Conservation (phyloP, 306 rosid genomes). For the Lathyrus sativus region DNA sequence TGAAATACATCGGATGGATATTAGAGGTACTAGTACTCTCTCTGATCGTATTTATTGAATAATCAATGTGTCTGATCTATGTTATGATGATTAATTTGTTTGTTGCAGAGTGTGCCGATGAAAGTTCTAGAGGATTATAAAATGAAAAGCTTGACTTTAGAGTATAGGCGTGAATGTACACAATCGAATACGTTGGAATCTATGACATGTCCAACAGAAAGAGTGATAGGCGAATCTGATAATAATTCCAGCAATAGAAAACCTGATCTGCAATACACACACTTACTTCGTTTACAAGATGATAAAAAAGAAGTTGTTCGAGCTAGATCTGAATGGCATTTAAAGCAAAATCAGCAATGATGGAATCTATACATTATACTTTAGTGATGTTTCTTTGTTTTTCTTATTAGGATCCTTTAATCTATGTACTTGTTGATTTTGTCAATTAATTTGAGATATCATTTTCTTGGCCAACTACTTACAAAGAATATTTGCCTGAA, state of each 20-base stretch:
- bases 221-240: conserved; percentile 39
- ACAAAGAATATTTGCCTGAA: too few relatives aligned
- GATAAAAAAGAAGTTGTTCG: conserved; percentile 67
- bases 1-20: conserved; percentile 95
- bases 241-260: conserved; percentile 47
- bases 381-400: conserved; percentile 3
- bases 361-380: background rate
- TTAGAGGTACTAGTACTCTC: conserved; percentile 58
- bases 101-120: conserved; percentile 78
- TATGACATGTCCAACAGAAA: conserved; percentile 60
- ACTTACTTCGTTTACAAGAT: conserved; percentile 75
- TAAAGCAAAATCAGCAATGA: conserved; percentile 33
- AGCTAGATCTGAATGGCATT: conserved; percentile 83
- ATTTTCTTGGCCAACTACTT: too few relatives aligned
- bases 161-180: conserved; percentile 80
- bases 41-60: too few relatives aligned
- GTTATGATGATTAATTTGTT: background rate
- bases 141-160: conserved; percentile 78
- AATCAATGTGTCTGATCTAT: too few relatives aligned
- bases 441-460: background rate
- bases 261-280: conserved; percentile 63
- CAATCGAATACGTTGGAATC: conserved; percentile 79
- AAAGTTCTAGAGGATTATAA: conserved; percentile 60
- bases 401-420: background rate
- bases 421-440: conserved; percentile 10